Evolutionary conservation across 805 yeast species (phyloP).

Genomic region (Candida caryicola): DNA sequence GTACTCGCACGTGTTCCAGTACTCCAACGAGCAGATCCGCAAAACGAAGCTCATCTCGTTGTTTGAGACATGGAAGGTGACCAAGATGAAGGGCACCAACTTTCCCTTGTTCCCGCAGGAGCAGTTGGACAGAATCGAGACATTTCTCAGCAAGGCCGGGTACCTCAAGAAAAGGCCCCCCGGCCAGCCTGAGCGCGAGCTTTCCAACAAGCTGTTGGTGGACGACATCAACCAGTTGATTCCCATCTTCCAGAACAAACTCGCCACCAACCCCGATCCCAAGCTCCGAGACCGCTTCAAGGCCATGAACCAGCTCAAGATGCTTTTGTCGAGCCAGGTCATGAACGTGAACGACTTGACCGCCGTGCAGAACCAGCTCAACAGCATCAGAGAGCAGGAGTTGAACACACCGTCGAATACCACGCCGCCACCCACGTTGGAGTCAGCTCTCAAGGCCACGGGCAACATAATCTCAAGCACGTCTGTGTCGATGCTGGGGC

Average conservation of each 20-base stretch:
- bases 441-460: conserved; percentile 7
- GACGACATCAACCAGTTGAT: conserved; percentile 38
- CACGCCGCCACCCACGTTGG: conserved; percentile 8
- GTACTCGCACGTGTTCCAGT: conserved; percentile 74
- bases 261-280: conserved; percentile 32
- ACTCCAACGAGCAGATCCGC: conserved; percentile 74
- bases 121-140: conserved; percentile 69
- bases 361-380: conserved; percentile 38
- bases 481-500: conserved; percentile 3
- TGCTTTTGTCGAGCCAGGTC: conserved; percentile 35
- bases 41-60: conserved; percentile 63
- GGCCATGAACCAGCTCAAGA: conserved; percentile 44
- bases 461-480: conserved; percentile 2
- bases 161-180: conserved; percentile 14
- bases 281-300: conserved; percentile 44
- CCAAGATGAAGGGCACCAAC: conserved; percentile 57
- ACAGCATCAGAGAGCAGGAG: conserved; percentile 35
- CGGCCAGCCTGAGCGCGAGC: conserved; percentile 8
- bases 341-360: conserved; percentile 34
- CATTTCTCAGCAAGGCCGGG: conserved; percentile 50
- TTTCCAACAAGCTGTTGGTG: conserved; percentile 25
- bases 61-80: conserved; percentile 83
- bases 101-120: conserved; percentile 69
- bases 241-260: conserved; percentile 41
- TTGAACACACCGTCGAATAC: conserved; percentile 10